A percentile compares a stretch with the other conserved stretches of the same genome.
Conservation (phyloP, 208 protist genomes). For the Sergeia podlipaevii region DNA sequence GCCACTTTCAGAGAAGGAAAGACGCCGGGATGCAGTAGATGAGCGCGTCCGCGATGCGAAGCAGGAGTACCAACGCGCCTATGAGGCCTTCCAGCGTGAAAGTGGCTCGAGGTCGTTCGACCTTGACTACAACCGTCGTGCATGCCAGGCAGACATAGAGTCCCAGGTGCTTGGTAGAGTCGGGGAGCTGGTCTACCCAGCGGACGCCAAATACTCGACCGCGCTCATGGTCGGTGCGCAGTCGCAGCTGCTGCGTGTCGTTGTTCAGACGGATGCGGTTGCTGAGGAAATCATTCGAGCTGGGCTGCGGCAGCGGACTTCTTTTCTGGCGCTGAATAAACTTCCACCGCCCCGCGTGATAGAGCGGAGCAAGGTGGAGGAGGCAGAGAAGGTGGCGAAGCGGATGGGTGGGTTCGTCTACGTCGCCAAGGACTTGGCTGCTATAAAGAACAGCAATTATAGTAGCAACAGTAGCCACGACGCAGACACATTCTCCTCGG, state of each 20-base stretch:
- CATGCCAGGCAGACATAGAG: constrained; percentile 28
- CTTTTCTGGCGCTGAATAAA: constrained; percentile 98
- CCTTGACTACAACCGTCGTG: constrained; percentile 59
- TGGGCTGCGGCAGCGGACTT: constrained; percentile 91
- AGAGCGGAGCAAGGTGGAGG: constrained; percentile 24
- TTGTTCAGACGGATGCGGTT: constrained; percentile 93
- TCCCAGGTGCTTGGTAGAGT: constrained; percentile 90
- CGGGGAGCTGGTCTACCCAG: constrained; percentile 90
- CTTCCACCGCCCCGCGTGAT: constrained; percentile 25
- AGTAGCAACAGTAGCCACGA: constrained; percentile 16
- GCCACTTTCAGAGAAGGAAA: constrained; percentile 33
- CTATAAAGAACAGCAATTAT: constrained; percentile 17
- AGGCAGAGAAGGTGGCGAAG: constrained; percentile 35
- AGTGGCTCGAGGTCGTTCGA: constrained; percentile 45
- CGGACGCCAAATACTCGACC: constrained; percentile 53
- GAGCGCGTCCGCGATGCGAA: constrained; percentile 37
- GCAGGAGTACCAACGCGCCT: constrained; percentile 47
- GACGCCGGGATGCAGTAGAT: constrained; percentile 30
- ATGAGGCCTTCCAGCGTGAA: constrained; percentile 65
- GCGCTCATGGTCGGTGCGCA: constrained; percentile 95
- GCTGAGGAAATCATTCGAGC: constrained; percentile 94
- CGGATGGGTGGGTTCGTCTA: constrained; percentile 27
- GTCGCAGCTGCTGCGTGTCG: constrained; percentile 91
- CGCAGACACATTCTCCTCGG: constrained; percentile 26
- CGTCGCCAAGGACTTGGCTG: constrained; percentile 85